Evolutionary conservation across 305 asterid species (phyloP).

Genomic region (Andrographis paniculata): DNA sequence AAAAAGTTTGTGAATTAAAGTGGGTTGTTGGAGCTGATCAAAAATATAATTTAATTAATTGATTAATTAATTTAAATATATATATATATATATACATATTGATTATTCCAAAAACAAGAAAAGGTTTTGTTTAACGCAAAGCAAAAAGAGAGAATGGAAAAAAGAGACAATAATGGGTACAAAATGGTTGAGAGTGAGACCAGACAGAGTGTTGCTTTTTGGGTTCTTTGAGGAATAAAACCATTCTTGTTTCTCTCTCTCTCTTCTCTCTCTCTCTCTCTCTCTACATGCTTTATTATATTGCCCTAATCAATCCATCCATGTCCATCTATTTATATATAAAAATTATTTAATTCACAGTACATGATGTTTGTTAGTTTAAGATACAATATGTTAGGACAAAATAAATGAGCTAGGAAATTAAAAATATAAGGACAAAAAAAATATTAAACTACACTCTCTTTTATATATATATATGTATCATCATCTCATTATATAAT

Average conservation of each 20-base stretch:
- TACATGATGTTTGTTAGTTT: no score
- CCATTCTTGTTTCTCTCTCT: constrained; percentile 26
- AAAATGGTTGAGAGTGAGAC: constrained; percentile 23
- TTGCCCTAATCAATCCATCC: no score
- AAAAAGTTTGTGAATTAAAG: constrained; percentile 14
- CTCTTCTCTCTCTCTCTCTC: constrained; percentile 26
- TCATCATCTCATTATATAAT: constrained; percentile 1
- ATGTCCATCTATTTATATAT: no score
- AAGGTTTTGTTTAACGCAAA: constrained; percentile 17
- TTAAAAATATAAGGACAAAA: no score
- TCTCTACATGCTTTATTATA: constrained; percentile 1
- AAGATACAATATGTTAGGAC: no score
- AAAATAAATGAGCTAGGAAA: no score
- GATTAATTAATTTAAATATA: not conserved
- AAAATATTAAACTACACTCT: no score
- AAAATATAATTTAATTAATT: not conserved
- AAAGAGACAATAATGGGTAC: constrained; percentile 20
- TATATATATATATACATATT: not conserved
- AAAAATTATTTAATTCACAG: no score
- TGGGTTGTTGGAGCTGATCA: constrained; percentile 12
- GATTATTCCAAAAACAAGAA: constrained; percentile 10
- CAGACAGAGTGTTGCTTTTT: constrained; percentile 42
- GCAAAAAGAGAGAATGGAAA: constrained; percentile 7
- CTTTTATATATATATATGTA: no score
- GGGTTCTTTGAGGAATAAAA: constrained; percentile 35